Base-by-base conservation (phyloP, 208 protist species). In the Leishmania amazonensis region DNA sequence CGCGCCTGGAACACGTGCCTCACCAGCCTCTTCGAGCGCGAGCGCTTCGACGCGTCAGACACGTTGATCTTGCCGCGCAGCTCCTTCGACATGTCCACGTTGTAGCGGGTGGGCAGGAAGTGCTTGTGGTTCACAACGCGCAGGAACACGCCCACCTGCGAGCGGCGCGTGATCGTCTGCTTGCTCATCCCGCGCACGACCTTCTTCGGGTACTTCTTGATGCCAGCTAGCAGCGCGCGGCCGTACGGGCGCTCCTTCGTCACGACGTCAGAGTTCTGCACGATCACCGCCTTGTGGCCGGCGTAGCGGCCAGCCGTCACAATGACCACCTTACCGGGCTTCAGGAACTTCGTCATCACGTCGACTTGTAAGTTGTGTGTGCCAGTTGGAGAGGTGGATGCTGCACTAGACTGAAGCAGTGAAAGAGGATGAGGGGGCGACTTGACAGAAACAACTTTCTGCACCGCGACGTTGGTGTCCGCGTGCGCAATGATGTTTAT, bases 51-150 rank as follows among this genome's bases (percentile, higher is more conserved):
- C 77, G 96, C 93, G 76, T 97, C 93, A n/a, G 89, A 96, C 83
- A 98, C 93, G 84, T 95, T 93, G 89, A 98, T 97, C 89, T 95
- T 96, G 81, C 94, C 94, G 90, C 94, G 91, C 83, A 98, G 90
- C 84, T 98, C 94, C 86, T 91, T 92, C 83, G 93, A 95, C 78
- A 97, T 88, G 91, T 98, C 94, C 88, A 98, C 91, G 94, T 98
- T 96, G 89, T 98, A 99, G 86, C 99, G 93, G 72, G 99, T 99
- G 76, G 99, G 98, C 93, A 99, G 98, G 85, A 99, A 92, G 96
- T 99, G 99, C 90, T 97, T 98, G 97, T 99, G 98, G 97, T 99
- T 99, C 91, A 99, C 91, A 54, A 99, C 91, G 89, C 99, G 99
- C 80, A 99, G 91, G 93, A 99, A 99, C 86, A 98, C 95, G 83